phyloP scores from a whole-genome alignment of 169 alveolate genomes.

The Cryptosporidium felis region DNA sequence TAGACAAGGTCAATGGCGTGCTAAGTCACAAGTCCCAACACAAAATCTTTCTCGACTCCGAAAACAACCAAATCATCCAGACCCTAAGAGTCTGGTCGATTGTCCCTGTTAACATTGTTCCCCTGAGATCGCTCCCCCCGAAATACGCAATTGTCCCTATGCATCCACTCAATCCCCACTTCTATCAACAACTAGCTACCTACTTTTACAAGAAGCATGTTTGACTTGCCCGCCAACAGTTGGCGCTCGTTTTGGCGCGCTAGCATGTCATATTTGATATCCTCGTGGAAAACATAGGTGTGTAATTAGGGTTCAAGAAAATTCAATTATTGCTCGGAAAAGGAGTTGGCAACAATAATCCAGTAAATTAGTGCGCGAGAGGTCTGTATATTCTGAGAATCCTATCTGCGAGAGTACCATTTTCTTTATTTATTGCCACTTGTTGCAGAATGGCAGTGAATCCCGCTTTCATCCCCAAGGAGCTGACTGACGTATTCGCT shows the following conservation, averaged over 20 bases:
- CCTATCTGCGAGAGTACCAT: too few relatives aligned
- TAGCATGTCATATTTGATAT: too few relatives aligned
- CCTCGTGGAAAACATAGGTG: too few relatives aligned
- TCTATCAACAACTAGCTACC: not conserved
- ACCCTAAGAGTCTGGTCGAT: slow-evolving; percentile 11
- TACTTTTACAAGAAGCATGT: too few relatives aligned
- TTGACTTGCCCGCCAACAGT: too few relatives aligned
- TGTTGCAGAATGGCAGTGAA: slow-evolving; percentile 43
- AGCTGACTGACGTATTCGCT: slow-evolving; percentile 35
- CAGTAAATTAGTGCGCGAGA: not conserved
- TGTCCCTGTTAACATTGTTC: slow-evolving; percentile 11
- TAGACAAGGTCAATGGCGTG: not conserved
- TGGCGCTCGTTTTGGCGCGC: too few relatives aligned
- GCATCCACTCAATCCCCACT: not conserved
- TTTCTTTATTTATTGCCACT: too few relatives aligned
- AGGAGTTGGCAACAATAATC: not conserved
- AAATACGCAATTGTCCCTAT: slow-evolving; percentile 4
- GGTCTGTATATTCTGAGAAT: too few relatives aligned
- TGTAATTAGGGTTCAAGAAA: too few relatives aligned
- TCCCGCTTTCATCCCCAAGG: slow-evolving; percentile 64
- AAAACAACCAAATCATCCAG: not conserved
- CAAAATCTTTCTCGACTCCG: not conserved
- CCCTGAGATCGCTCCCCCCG: not conserved
- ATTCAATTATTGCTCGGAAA: too few relatives aligned
- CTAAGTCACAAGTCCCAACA: not conserved